Conservation (phyloP, 495 filamentous ascomycete species). For the Cetradonia linearis region DNA sequence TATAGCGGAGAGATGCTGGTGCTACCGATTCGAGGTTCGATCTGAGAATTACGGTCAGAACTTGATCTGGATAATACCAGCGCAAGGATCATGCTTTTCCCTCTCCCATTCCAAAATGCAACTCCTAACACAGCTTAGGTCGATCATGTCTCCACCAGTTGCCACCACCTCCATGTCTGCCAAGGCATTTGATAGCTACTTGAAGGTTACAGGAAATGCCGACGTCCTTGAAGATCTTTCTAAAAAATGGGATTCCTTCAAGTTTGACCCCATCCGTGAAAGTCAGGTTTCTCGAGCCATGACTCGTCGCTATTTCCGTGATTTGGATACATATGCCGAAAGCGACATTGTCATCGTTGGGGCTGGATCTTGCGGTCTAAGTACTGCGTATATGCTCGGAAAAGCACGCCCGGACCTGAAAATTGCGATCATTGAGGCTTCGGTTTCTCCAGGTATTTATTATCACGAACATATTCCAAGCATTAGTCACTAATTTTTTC, state of each 20-base stretch:
- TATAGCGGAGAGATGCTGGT: constrained; percentile 20
- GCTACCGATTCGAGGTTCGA: constrained; percentile 38
- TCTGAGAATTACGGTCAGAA: constrained; percentile 96
- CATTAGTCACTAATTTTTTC: neutral
- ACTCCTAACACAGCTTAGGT: constrained; percentile 30
- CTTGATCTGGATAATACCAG: constrained; percentile 99
- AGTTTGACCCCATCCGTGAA: constrained; percentile 79
- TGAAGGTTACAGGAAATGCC: constrained; percentile 38
- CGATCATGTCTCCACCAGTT: constrained; percentile 61
- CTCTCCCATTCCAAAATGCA: constrained; percentile 30
- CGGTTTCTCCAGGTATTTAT: constrained; percentile 61
- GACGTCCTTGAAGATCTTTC: constrained; percentile 52
- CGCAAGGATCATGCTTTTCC: constrained; percentile 88
- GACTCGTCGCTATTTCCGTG: constrained; percentile 82
- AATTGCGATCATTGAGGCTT: constrained; percentile 83
- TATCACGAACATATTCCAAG: neutral
- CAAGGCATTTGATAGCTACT: constrained; percentile 26
- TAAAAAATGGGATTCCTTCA: constrained; percentile 66
- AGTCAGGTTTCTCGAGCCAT: constrained; percentile 84
- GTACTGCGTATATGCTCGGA: constrained; percentile 71
- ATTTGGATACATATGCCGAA: constrained; percentile 82
- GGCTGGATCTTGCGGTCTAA: constrained; percentile 77
- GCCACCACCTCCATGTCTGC: constrained; percentile 30
- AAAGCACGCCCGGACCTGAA: constrained; percentile 80
- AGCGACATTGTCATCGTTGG: constrained; percentile 86